These are phyloP conservation scores for Rubia yunnanensis DNA, from an alignment of 257 asterid genomes.

Conservation along the genomic window DNA sequence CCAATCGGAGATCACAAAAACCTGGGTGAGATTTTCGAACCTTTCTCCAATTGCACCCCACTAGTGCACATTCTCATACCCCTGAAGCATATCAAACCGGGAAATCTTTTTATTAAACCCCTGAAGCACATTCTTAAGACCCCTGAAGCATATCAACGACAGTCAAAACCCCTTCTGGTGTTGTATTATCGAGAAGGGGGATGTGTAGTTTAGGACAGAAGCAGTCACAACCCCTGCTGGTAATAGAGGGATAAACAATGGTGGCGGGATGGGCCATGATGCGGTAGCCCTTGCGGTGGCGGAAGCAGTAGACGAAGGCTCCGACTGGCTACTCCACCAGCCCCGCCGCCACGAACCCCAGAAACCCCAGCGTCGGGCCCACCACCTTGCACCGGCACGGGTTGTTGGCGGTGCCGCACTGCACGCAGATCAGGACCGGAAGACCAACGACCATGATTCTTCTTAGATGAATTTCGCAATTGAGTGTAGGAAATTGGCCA, in stretches of 20 bases:
- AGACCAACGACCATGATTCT: slow-evolving; percentile 14
- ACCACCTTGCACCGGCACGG: slow-evolving; percentile 87
- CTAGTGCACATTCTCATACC: slow-evolving; percentile 83
- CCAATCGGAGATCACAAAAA: slow-evolving; percentile 60
- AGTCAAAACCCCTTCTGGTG: slow-evolving; percentile 78
- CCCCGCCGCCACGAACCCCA: slow-evolving; percentile 70
- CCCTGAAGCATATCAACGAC: slow-evolving; percentile 53
- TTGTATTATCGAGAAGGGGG: slow-evolving; percentile 74
- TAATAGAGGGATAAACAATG: slow-evolving; percentile 52
- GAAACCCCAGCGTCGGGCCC: slow-evolving; percentile 75
- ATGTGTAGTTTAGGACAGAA: slow-evolving; percentile 60
- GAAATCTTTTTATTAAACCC: too few species aligned
- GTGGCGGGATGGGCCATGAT: slow-evolving; percentile 76
- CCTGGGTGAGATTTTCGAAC: slow-evolving; percentile 65
- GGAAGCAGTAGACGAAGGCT: slow-evolving; percentile 63
- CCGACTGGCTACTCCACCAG: slow-evolving; percentile 89
- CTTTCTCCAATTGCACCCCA: slow-evolving; percentile 77
- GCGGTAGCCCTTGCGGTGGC: slow-evolving; percentile 76
- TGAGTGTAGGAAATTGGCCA: not conserved
- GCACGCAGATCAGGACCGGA: slow-evolving; percentile 31
- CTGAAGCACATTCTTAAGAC: too few species aligned
- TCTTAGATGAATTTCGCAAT: not conserved
- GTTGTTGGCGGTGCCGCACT: slow-evolving; percentile 60
- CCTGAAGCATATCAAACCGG: slow-evolving; percentile 79
- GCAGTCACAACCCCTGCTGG: too few species aligned